Percentiles rank a stretch among this genome's conserved stretches.
These are phyloP conservation scores for Oxytropis ochrocephala DNA, from an alignment of 306 rosid genomes.

Conservation along the genomic window DNA sequence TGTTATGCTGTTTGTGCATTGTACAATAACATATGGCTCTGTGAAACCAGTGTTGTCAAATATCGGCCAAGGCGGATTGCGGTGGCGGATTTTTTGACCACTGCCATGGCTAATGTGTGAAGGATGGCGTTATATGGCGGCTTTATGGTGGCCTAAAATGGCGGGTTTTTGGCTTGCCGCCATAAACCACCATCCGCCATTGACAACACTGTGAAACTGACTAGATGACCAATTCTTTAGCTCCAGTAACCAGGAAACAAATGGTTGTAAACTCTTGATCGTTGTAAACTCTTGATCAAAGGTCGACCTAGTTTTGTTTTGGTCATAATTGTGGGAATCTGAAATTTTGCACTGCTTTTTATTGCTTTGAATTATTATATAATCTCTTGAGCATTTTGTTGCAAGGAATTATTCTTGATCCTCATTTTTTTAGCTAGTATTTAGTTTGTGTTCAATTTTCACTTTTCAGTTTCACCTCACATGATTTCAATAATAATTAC, in stretches of 20 bases:
- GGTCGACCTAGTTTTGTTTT: background rate
- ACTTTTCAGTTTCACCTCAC: background rate
- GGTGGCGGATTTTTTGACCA: too few species aligned
- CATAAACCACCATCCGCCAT: too few species aligned
- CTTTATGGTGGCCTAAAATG: too few species aligned
- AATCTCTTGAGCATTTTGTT: background rate
- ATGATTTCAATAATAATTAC: background rate
- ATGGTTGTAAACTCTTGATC: background rate
- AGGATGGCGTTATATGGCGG: too few species aligned
- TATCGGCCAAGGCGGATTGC: too few species aligned
- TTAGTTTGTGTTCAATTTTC: background rate
- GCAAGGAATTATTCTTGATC: background rate
- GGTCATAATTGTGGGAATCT: background rate
- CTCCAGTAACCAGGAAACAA: background rate
- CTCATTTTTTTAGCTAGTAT: background rate
- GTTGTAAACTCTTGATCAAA: background rate
- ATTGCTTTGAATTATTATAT: background rate
- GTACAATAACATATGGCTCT: background rate
- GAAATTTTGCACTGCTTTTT: background rate
- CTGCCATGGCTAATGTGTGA: too few species aligned
- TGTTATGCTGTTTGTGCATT: background rate
- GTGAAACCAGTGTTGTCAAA: too few species aligned
- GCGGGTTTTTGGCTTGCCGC: too few species aligned
- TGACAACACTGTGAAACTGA: too few species aligned
- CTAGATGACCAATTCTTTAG: background rate